Base-by-base conservation (phyloP, 1,284 basidiomycete species). In the Irpex sp. region DNA sequence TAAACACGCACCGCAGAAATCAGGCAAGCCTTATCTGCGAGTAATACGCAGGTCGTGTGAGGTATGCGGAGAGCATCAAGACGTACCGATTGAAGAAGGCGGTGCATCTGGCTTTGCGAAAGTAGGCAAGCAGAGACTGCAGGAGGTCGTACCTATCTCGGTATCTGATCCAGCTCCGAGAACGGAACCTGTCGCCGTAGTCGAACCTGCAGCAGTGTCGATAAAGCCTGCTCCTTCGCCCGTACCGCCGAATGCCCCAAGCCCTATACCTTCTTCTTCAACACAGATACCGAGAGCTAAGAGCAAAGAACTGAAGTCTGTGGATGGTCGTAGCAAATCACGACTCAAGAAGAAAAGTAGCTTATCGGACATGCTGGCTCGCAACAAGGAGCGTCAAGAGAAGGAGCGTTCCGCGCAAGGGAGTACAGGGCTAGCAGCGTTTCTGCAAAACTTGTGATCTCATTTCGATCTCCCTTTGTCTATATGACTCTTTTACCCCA, bases 291-390 rank as follows among this genome's bases (percentile, higher is more conserved):
- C 58, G 39, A 33, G 15, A 21, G 13, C n/a, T 3, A n/a, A 21
- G 9, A 4, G n/a, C 4, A 1, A 39, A 9, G 39, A 11, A 3
- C 19, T 21, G 31, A 21, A 4, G 35, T 31, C 64, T 60, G 4
- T 36, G 58, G 4, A 13, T 35, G 63, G 26, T 62, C 54, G 54
- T 26, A 58, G 9, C 31, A 35, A 62, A 1, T 47, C 61, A 9
- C 68, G 68, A 26, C 6, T 64, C n/a, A 75, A 72, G 62, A 79
- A 83, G 62, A 83, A 82, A 64, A 68, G 76, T 0, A 80, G 80
- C 6, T 70, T 92, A 54, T 87, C 85, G 70, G 80, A 83, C 49
- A 81, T 92, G 77, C 76, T 92, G 46, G 80, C 80, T 39, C 82
- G 81, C 43, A 88, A 87, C 67, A 82, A 83, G 63, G 78, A 80